Conservation (phyloP, 129 eudicot genomes). For the Daucus carota region DH1_v3.0 NC_030381.2:51276001-51276500, state of each 20-base stretch:
- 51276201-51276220: constrained; percentile 4
- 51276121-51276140: constrained; percentile 1
- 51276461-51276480: neutral
- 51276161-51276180: constrained; percentile 3
- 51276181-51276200: neutral
- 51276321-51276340: neutral
- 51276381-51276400: constrained; percentile 3
- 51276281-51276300: neutral
- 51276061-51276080: neutral
- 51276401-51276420: constrained; percentile 4
- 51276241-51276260: neutral
- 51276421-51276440: neutral
- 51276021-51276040: constrained; percentile 13
- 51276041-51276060: constrained; percentile 9
- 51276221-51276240: neutral
- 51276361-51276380: neutral
- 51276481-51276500: constrained; percentile 7
- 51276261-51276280: neutral
- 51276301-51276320: neutral
- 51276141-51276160: neutral
- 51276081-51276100: constrained; percentile 4
- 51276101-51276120: neutral
- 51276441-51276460: neutral
- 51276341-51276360: neutral
- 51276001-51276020: constrained; percentile 6